A percentile compares a stretch with the other conserved stretches of the same genome.
Conservation (phyloP, 202 grass and related monocot species). For the Schoenoplectus tabernaemontani region DNA sequence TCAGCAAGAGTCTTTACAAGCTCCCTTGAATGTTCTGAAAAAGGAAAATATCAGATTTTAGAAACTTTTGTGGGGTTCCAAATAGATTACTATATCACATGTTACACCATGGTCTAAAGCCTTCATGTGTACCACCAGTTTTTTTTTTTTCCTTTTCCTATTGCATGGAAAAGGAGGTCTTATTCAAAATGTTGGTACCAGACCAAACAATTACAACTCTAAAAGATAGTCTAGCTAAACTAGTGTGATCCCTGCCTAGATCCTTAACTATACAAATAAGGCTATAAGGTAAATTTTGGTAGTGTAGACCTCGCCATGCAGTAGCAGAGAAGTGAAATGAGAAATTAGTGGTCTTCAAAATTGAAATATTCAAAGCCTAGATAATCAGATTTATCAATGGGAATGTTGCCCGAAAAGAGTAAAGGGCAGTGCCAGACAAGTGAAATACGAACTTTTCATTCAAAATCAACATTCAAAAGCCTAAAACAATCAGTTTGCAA, state of each 20-base stretch:
- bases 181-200: background rate
- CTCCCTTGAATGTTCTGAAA: background rate
- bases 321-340: too few relatives aligned
- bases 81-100: background rate
- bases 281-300: too few relatives aligned
- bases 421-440: too few relatives aligned
- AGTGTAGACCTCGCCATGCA: too few relatives aligned
- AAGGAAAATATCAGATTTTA: background rate
- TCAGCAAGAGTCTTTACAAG: background rate
- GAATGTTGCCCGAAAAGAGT: too few relatives aligned
- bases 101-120: background rate
- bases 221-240: background rate
- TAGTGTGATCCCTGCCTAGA: background rate
- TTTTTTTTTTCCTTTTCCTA: background rate
- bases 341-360: too few relatives aligned
- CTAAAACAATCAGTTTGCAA: too few relatives aligned
- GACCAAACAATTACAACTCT: background rate
- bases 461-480: too few relatives aligned
- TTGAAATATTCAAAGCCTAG: too few relatives aligned
- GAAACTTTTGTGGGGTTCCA: background rate
- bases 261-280: background rate
- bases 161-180: background rate
- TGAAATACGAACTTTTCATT: too few relatives aligned
- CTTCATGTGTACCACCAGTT: background rate
- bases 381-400: too few relatives aligned